Conservation (phyloP, 148 eudicot genomes). For the Chenopodium formosanum region DNA sequence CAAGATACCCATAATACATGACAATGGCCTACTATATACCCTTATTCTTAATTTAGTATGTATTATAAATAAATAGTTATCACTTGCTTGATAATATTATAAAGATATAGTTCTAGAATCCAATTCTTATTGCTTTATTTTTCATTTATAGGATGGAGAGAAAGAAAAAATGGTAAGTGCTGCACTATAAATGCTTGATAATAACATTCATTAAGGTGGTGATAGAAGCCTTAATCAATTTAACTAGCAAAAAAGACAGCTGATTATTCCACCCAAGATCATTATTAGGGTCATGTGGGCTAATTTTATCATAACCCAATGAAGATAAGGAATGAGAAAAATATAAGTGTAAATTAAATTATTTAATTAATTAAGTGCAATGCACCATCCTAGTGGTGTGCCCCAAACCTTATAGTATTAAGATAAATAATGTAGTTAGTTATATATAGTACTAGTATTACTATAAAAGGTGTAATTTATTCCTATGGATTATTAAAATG, state of each 20-base stretch:
- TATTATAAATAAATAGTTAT: too few species aligned
- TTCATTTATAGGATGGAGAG: background rate
- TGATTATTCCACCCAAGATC: background rate
- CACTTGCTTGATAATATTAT: background rate
- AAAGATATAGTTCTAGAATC: background rate
- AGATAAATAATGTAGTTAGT: background rate
- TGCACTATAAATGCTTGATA: background rate
- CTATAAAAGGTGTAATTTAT: conserved; percentile 6
- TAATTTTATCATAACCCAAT: conserved; percentile 15
- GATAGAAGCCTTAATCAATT: conserved; percentile 9
- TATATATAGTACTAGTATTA: background rate
- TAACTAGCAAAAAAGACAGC: conserved; percentile 1
- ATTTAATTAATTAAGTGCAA: background rate
- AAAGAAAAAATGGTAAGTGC: background rate
- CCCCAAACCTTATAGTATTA: background rate
- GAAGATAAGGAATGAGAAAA: conserved; percentile 7
- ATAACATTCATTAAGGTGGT: background rate
- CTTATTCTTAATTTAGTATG: background rate
- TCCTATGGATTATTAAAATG: background rate
- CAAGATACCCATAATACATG: background rate
- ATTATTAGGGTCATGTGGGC: conserved; percentile 7
- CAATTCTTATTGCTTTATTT: conserved; percentile 3
- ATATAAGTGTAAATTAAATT: background rate
- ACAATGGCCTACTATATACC: background rate
- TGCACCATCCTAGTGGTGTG: conserved; percentile 22